Percentiles rank a stretch among this genome's conserved stretches.
Conservation (phyloP, 1,284 basidiomycete genomes). For the Cryptococcus sp. region DNA sequence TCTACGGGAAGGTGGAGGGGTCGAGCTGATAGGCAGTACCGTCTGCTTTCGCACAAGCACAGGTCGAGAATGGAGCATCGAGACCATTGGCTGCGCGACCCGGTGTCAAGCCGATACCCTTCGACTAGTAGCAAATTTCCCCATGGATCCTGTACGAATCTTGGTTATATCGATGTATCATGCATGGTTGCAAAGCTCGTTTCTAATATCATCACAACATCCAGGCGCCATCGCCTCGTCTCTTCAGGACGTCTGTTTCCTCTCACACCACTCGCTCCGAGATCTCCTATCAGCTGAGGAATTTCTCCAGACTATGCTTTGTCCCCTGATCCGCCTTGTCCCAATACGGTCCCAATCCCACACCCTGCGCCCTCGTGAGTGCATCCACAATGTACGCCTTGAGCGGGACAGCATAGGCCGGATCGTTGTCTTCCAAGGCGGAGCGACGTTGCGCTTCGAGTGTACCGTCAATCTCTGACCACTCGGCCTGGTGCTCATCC, state of each 20-base stretch:
- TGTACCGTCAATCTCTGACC: conserved; percentile 38
- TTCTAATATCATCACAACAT: too few relatives aligned
- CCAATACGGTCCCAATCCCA: conserved; percentile 44
- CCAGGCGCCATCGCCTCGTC: too few relatives aligned
- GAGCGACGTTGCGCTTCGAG: conserved; percentile 35
- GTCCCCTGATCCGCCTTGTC: conserved; percentile 43
- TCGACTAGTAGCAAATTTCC: too few relatives aligned
- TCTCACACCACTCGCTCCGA: too few relatives aligned
- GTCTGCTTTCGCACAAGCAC: conserved; percentile 70
- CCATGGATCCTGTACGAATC: too few relatives aligned
- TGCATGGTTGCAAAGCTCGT: too few relatives aligned
- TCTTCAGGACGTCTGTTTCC: too few relatives aligned
- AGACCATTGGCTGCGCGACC: conserved; percentile 48
- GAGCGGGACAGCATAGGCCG: conserved; percentile 36
- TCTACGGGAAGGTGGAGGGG: not conserved
- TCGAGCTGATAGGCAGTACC: conserved; percentile 52
- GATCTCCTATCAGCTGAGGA: conserved; percentile 16
- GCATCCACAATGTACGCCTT: conserved; percentile 37
- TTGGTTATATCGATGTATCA: not conserved
- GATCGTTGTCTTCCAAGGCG: conserved; percentile 37
- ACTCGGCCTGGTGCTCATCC: conserved; percentile 29
- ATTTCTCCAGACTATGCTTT: conserved; percentile 38
- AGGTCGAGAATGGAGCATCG: conserved; percentile 49
- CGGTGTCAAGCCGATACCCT: conserved; percentile 73
- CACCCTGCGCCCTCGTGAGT: conserved; percentile 30